Conservation (phyloP, 495 filamentous ascomycete genomes). For the Letharia lupina region DNA sequence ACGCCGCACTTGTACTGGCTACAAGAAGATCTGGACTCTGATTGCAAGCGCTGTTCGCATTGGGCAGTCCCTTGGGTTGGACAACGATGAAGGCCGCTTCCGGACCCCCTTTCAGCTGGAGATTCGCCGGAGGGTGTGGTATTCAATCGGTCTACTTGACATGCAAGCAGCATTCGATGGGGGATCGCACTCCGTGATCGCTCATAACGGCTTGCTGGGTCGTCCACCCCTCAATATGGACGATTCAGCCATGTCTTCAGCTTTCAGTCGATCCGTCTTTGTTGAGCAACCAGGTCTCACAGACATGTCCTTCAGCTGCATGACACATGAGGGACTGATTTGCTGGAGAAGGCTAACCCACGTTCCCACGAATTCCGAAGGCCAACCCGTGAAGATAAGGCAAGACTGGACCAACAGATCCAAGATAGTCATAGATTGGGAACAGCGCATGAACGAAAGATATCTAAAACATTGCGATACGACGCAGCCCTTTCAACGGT, state of each 20-base stretch:
- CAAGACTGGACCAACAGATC: slow-evolving; percentile 7
- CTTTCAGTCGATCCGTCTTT: background rate
- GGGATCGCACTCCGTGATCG: slow-evolving; percentile 7
- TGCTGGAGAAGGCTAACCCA: slow-evolving; percentile 7
- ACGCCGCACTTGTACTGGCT: slow-evolving; percentile 5
- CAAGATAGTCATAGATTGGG: background rate
- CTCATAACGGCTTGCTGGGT: background rate
- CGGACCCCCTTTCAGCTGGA: slow-evolving; percentile 6
- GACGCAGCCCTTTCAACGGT: slow-evolving; percentile 5
- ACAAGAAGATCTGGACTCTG: slow-evolving; percentile 7
- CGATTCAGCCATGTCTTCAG: slow-evolving; percentile 7
- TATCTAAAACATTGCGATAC: slow-evolving; percentile 3
- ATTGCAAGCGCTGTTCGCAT: slow-evolving; percentile 14
- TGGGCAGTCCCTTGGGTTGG: slow-evolving; percentile 10
- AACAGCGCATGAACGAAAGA: background rate
- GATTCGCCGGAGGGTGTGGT: slow-evolving; percentile 12
- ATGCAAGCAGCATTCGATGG: slow-evolving; percentile 15
- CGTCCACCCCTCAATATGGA: slow-evolving; percentile 7
- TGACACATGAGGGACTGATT: slow-evolving; percentile 5
- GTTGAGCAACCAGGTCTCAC: slow-evolving; percentile 7
- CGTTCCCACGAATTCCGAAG: background rate
- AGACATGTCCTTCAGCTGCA: slow-evolving; percentile 11
- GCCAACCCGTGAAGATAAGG: background rate
- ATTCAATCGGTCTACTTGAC: slow-evolving; percentile 12
- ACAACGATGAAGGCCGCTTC: background rate